Base-by-base conservation (phyloP, 208 protist species). In the Histomonas meleagridis region DNA sequence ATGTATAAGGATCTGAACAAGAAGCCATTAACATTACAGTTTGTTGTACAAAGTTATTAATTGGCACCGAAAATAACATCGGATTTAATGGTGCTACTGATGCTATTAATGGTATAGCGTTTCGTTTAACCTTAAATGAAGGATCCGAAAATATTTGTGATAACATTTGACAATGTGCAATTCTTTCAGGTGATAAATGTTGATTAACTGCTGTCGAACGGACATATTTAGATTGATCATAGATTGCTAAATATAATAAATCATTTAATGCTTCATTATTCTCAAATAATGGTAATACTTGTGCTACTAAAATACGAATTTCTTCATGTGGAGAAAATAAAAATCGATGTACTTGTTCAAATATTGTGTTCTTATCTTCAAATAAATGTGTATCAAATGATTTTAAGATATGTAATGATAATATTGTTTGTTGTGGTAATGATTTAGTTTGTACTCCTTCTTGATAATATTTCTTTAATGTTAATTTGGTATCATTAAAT, bases 141-240 rank as follows among this genome's bases (percentile, higher is more conserved):
- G 76, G 76, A 55, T 86, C 76, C n/a, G n/a, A 57, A 3, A 86
- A 55, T 38, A 86, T 51, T 86, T 86, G 76, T 38, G 76, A 38
- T 0, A 86, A 18, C 23, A 86, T n/a, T 4, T 86, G n/a, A 23
- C 43, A 35, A 9, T 86, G 76, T 55, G 43, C 76, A 48, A 86
- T 40, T 18, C 38, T 43, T 38, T 18, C 32, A 38, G 76, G 40
- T 32, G n/a, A 65, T 38, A 38, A 57, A 14, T 55, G 26, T 55
- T 86, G n/a, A 10, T 21, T 86, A 32, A 86, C 76, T 40, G 76
- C 76, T 38, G 40, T 46, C 4, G 76, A 40, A 26, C 76, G 40
- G 38, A 86, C 76, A 38, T 14, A 38, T 55, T 86, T 86, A 32
- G 43, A 43, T 7, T 40, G 14, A 55, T 86, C 76, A 35, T 55